Conservation (phyloP, 768 basidiomycete species). For the Trametes villosa region DNA sequence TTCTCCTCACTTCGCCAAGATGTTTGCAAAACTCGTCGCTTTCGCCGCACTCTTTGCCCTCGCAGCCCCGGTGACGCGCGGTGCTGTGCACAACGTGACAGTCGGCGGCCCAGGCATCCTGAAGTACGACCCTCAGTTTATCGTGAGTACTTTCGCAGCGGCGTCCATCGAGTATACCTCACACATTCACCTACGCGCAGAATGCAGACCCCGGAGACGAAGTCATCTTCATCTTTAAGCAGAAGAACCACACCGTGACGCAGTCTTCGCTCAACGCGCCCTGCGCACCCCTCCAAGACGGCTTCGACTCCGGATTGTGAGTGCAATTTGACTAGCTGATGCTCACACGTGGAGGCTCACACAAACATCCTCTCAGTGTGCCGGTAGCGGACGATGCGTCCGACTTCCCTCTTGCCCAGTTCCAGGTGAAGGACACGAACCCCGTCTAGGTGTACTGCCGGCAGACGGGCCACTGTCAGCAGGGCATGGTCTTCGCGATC, state of each 20-base stretch:
- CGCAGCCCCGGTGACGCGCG: slow-evolving; percentile 39
- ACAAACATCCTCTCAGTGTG: slow-evolving; percentile 42
- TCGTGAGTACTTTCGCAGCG: slow-evolving; percentile 34
- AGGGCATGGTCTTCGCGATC: slow-evolving; percentile 70
- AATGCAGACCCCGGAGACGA: slow-evolving; percentile 51
- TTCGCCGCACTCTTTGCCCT: slow-evolving; percentile 30
- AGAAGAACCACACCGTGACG: slow-evolving; percentile 62
- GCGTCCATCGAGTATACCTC: too few species aligned
- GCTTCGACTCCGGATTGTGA: slow-evolving; percentile 66
- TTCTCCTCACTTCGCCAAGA: slow-evolving; percentile 2
- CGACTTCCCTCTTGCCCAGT: slow-evolving; percentile 49
- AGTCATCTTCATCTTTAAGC: slow-evolving; percentile 54
- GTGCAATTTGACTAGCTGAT: slow-evolving; percentile 23
- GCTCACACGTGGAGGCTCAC: slow-evolving; percentile 13
- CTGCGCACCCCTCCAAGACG: slow-evolving; percentile 44
- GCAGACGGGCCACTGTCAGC: slow-evolving; percentile 57
- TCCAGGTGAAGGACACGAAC: slow-evolving; percentile 45
- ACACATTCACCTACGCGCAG: slow-evolving; percentile 34
- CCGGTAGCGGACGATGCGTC: slow-evolving; percentile 50
- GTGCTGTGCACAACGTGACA: slow-evolving; percentile 46
- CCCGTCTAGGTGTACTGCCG: slow-evolving; percentile 66
- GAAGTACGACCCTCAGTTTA: slow-evolving; percentile 43
- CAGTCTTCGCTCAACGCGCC: slow-evolving; percentile 58
- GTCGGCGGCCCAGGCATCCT: slow-evolving; percentile 52
- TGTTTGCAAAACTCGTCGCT: slow-evolving; percentile 27